Evolutionary conservation across 2,329 filamentous ascomycete genomes (phyloP).

Genomic region (Hymenoscyphus repandus): DNA sequence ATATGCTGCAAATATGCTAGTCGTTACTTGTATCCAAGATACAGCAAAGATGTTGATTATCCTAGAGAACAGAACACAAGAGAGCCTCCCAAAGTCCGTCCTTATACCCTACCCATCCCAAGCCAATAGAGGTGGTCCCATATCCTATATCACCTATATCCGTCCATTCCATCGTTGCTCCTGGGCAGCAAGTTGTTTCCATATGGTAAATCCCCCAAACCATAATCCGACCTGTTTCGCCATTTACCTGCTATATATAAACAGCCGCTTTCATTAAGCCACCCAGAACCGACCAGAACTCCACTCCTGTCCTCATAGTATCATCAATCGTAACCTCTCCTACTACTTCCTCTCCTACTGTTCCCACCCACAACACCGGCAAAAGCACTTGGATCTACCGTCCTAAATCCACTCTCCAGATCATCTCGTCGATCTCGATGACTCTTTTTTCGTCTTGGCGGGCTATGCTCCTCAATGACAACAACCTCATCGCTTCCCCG

Average conservation of each 20-base stretch:
- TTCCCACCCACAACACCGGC: conserved; percentile 27
- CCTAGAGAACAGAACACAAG: too few relatives aligned
- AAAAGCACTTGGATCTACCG: conserved; percentile 29
- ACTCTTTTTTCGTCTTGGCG: conserved; percentile 28
- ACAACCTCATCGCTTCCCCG: conserved; percentile 31
- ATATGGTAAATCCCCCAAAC: background rate
- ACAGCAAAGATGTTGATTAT: too few relatives aligned
- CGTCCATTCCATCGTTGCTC: background rate
- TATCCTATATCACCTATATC: background rate
- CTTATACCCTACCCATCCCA: background rate
- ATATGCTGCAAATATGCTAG: too few relatives aligned
- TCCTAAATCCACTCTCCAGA: conserved; percentile 28
- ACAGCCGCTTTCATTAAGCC: background rate
- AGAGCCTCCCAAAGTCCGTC: background rate
- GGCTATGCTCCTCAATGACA: conserved; percentile 32
- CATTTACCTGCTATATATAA: too few relatives aligned
- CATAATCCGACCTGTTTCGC: too few relatives aligned
- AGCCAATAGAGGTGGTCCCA: background rate
- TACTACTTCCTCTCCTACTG: conserved; percentile 17
- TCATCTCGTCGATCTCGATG: conserved; percentile 10
- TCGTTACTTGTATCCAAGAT: too few relatives aligned
- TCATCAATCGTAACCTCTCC: background rate
- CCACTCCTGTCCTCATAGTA: background rate
- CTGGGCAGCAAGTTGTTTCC: background rate
- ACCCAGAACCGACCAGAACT: background rate